These are phyloP conservation scores for Cladosporium sp. DNA, from an alignment of 2,329 filamentous ascomycete species.

Conservation along the genomic window DNA sequence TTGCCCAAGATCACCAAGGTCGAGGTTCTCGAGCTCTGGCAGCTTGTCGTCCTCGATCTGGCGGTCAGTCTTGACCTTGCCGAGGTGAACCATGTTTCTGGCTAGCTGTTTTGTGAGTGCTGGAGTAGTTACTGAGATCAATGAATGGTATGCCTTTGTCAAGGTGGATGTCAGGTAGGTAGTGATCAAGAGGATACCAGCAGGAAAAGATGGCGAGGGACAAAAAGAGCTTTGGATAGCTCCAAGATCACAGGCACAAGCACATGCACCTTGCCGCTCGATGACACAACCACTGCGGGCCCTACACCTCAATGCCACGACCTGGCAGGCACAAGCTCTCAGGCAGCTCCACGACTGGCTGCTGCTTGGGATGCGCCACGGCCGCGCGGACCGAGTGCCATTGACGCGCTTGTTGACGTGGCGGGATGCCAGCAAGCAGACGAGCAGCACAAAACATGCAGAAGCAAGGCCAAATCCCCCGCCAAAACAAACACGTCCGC, in stretches of 20 bases:
- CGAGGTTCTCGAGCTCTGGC: constrained; percentile 45
- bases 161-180: neutral
- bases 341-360: neutral
- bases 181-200: neutral
- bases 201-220: neutral
- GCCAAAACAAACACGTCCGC: neutral
- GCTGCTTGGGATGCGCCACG: neutral
- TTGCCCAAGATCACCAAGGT: constrained; percentile 43
- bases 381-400: neutral
- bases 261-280: neutral
- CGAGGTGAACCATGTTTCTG: constrained; percentile 33
- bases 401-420: constrained; percentile 1
- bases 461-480: neutral
- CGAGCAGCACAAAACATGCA: neutral
- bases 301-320: neutral
- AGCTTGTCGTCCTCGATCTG: constrained; percentile 35
- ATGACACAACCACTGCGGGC: neutral
- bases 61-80: constrained; percentile 28
- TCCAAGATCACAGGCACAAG: neutral
- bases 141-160: neutral
- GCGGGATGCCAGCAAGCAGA: neutral
- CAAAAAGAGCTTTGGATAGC: neutral
- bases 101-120: neutral
- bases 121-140: neutral
- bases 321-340: neutral